phyloP scores from a whole-genome alignment of 2,329 filamentous ascomycete genomes.

The Aspergillus niger region DNA sequence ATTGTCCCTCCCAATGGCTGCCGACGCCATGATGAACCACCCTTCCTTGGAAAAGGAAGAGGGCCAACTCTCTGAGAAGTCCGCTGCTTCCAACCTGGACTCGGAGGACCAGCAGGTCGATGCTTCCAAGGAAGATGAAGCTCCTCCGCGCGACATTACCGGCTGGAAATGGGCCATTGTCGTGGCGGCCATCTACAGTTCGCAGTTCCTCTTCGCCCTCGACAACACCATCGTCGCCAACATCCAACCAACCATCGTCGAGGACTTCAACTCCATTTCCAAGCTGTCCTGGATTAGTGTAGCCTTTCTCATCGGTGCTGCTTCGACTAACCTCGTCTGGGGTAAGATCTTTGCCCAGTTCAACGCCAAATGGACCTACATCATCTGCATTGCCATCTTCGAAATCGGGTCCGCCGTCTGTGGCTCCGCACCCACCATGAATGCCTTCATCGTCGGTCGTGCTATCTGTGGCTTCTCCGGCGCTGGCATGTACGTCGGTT shows the following conservation, averaged over 20 bases:
- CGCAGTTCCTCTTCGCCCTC: background rate
- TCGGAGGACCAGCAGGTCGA: background rate
- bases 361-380: slow-evolving; percentile 38
- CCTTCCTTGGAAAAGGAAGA: background rate
- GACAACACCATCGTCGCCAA: slow-evolving; percentile 8
- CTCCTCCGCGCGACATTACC: background rate
- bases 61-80: background rate
- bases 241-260: slow-evolving; percentile 9
- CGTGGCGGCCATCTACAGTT: slow-evolving; percentile 10
- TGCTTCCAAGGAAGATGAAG: background rate
- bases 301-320: slow-evolving; percentile 16
- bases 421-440: slow-evolving; percentile 4
- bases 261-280: slow-evolving; percentile 3
- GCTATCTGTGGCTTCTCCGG: slow-evolving; percentile 13
- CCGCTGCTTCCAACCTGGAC: background rate
- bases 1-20: background rate
- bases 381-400: slow-evolving; percentile 6
- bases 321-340: slow-evolving; percentile 11
- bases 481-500: slow-evolving; percentile 33
- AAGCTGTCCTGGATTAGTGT: slow-evolving; percentile 29
- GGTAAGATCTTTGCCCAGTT: slow-evolving; percentile 27
- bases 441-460: slow-evolving; percentile 13
- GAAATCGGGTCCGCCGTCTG: slow-evolving; percentile 11
- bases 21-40: background rate
- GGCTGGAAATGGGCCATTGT: slow-evolving; percentile 10